Evolutionary conservation across 2,329 filamentous ascomycete species (phyloP).

Genomic region (Erysiphe pulchra): DNA sequence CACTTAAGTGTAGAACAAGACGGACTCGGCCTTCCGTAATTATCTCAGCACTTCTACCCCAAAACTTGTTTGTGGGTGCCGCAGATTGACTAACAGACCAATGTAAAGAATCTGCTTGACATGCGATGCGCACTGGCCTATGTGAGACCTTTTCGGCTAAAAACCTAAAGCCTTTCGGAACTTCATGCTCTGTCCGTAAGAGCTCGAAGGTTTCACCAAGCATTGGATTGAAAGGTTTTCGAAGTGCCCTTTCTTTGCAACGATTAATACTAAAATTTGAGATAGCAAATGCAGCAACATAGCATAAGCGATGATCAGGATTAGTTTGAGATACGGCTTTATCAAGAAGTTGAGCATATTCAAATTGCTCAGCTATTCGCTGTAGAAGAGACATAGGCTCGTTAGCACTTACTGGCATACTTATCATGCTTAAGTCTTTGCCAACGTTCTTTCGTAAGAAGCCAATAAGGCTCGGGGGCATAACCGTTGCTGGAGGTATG

Average conservation of each 20-base stretch:
- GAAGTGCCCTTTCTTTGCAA: constrained; percentile 70
- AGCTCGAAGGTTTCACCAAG: constrained; percentile 90
- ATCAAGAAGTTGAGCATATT: constrained; percentile 71
- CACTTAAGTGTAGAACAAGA: constrained; percentile 38
- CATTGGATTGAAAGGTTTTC: constrained; percentile 94
- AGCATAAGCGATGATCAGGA: constrained; percentile 45
- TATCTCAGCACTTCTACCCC: constrained; percentile 89
- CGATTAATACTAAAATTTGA: constrained; percentile 62
- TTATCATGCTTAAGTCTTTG: constrained; percentile 88
- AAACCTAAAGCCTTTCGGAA: constrained; percentile 54
- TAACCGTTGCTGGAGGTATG: constrained; percentile 47
- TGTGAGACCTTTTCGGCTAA: constrained; percentile 92
- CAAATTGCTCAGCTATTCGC: constrained; percentile 67
- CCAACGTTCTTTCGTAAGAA: constrained; percentile 94
- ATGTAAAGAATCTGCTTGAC: constrained; percentile 62
- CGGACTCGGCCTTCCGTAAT: constrained; percentile 75
- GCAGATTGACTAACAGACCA: constrained; percentile 82
- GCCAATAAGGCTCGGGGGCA: constrained; percentile 74
- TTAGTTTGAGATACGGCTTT: constrained; percentile 37
- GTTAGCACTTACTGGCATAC: constrained; percentile 92
- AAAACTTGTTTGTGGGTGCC: constrained; percentile 84
- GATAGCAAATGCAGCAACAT: constrained; percentile 74
- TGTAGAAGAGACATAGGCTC: constrained; percentile 77
- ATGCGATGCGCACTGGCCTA: constrained; percentile 73
- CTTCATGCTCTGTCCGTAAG: constrained; percentile 54